These are phyloP conservation scores for Botrytis elliptica DNA, from an alignment of 2,329 filamentous ascomycete genomes.

Conservation along the genomic window DNA sequence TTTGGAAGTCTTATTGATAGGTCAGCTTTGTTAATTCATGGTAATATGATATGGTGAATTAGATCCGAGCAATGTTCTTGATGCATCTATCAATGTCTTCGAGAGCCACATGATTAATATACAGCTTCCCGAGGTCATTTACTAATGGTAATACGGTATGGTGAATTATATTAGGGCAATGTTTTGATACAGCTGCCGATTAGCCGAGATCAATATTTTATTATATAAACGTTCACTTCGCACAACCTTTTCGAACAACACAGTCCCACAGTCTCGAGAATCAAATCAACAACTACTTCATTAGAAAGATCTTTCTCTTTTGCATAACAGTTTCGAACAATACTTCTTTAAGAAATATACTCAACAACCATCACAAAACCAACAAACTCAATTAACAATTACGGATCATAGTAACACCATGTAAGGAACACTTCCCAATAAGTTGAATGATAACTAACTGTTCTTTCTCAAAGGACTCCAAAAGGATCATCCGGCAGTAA, in stretches of 20 bases:
- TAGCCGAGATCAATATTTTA: neutral
- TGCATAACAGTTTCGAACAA: neutral
- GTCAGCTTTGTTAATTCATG: neutral
- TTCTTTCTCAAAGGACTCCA: neutral
- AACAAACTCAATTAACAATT: neutral
- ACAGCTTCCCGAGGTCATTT: neutral
- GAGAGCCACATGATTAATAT: neutral
- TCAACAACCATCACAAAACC: neutral
- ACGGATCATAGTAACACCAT: neutral
- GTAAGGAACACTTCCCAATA: neutral
- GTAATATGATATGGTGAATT: neutral
- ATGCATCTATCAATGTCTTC: neutral
- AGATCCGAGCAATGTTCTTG: neutral
- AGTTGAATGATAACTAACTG: neutral
- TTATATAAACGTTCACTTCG: neutral
- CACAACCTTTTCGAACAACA: neutral
- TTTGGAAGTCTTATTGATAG: neutral
- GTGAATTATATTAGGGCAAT: neutral
- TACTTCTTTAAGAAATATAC: too few relatives aligned
- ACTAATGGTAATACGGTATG: neutral
- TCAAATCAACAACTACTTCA: neutral
- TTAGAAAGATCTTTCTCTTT: neutral
- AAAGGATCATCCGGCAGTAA: accelerated
- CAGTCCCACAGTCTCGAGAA: neutral
- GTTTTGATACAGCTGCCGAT: neutral